Evolutionary conservation across 306 rosid genomes (phyloP).

Genomic region (Begonia peltatifolia): DNA sequence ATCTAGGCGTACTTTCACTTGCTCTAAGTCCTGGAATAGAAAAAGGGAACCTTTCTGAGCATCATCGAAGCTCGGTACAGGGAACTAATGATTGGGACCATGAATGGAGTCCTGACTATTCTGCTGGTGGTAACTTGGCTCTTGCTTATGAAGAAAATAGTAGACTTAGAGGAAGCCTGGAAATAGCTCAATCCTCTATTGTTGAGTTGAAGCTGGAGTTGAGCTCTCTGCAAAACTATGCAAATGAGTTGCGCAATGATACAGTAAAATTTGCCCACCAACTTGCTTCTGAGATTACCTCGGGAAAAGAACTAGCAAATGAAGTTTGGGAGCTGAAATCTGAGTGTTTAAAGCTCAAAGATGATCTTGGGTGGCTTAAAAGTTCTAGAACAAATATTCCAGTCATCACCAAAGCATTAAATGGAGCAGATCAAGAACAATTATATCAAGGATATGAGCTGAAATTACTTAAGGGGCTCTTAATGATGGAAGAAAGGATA

Average conservation of each 20-base stretch:
- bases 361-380: slow-evolving; percentile 46
- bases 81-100: slow-evolving; percentile 55
- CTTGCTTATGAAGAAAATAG: slow-evolving; percentile 52
- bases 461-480: slow-evolving; percentile 56
- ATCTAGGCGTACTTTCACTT: slow-evolving; percentile 45
- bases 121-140: slow-evolving; percentile 43
- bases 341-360: slow-evolving; percentile 65
- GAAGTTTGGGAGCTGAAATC: slow-evolving; percentile 63
- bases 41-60: slow-evolving; percentile 43
- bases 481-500: slow-evolving; percentile 65
- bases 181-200: slow-evolving; percentile 64
- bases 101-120: slow-evolving; percentile 58
- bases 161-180: slow-evolving; percentile 55
- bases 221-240: slow-evolving; percentile 51
- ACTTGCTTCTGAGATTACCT: slow-evolving; percentile 66
- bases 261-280: slow-evolving; percentile 46
- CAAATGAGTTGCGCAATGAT: slow-evolving; percentile 59
- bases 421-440: slow-evolving; percentile 25
- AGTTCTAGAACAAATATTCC: slow-evolving; percentile 31
- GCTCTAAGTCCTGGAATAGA: slow-evolving; percentile 53
- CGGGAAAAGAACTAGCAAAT: slow-evolving; percentile 56
- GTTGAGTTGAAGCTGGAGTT: slow-evolving; percentile 59
- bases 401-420: slow-evolving; percentile 24
- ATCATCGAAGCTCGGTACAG: slow-evolving; percentile 29
- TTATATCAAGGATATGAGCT: slow-evolving; percentile 35